Evolutionary conservation across 805 yeast species (phyloP), one percentile per base, ranked within the genome.

Genomic region (Myxozyma sirexii): DNA sequence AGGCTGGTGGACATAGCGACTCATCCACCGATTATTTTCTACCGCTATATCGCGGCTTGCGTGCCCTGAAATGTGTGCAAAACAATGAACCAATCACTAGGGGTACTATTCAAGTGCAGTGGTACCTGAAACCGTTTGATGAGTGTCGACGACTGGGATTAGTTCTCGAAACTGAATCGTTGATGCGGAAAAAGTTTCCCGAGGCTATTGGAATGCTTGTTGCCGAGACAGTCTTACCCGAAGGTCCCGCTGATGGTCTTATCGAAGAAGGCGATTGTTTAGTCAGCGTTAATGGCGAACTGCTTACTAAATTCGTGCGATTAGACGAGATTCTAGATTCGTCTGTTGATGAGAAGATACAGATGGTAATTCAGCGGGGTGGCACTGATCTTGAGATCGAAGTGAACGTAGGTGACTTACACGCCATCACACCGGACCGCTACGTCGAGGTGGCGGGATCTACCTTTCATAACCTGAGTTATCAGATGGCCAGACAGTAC

Each of bases 21-120:
- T 92, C 97, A 0, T 89, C 97, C 0, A 92, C 97, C 0, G 97
- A 92, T 75, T 92, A 89, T 76, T 92, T 92, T 71, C 75, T 92
- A 52, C 97, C 97, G 0, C 83, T 92, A 6, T 85, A 84, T 73
- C 79, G 97, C 70, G 96, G 92, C 1, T 74, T 83, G 62, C 82
- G 97, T 64, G 97, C 97, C 0, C 79, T 92, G 64, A 76, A 77
- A 61, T 89, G 96, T 68, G 75, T 91, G 24, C 96, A 88, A 72
- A 68, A 74, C 1, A 70, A 74, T 0, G 58, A 72, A 47, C 84
- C 86, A 0, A 84, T 92, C 42, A 84, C 96, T 0, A 82, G 97
- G 75, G 97, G 97, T 63, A 91, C 96, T 1, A 88, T 92, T 57
- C 97, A 92, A 75, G 90, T 86, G 1, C 96, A 89, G 68, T 92